Evolutionary conservation across 768 basidiomycete genomes (phyloP), one percentile per base, ranked within the genome.

Genomic region (Pholiota molesta): DNA sequence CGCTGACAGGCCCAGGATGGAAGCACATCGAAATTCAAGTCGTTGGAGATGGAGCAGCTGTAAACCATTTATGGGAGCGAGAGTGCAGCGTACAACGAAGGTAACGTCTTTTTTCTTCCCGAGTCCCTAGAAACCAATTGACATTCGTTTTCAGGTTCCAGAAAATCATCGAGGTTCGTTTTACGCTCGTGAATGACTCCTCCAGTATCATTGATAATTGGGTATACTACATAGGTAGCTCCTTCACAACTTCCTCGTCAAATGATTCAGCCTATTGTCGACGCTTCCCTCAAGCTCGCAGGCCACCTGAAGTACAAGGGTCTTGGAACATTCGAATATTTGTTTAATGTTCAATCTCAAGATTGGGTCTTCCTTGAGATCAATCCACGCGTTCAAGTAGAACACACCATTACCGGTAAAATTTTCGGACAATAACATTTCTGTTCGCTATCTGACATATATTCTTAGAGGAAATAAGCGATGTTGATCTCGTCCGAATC

Each of bases 301-400:
- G 81, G 78, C 66, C 84, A 86, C 40, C 86, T 95, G 61, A 82
- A 84, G 23, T 96, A 96, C 77, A 81, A 87, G 62, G 93, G 94
- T 67, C 91, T 94, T 16, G 93, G 94, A 59, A 95, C 94, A 17
- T 92, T 90, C 47, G 94, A 96, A 77, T 95, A 92, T 81, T 80
- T 96, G 63, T 86, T 95, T 66, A 92, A 95, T 55, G 57, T 70
- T 69, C 84, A 88, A 65, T 82, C 84, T 68, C 83, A 85, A 63
- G 78, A 90, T 64, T 91, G 93, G 78, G 92, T 94, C 74, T 95
- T 95, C 74, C 90, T 95, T 65, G 93, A 95, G 73, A 93, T 95
- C 65, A 94, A 94, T 73, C 91, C 94, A 23, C 90, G 94, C 74
- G 91, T 95, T 58, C 94, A 96, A 73, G 94, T 96, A 72, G 94